These are phyloP conservation scores for Symbiodinium pilosum DNA, from an alignment of 73 alveolate genomes.

Conservation along the genomic window DNA sequence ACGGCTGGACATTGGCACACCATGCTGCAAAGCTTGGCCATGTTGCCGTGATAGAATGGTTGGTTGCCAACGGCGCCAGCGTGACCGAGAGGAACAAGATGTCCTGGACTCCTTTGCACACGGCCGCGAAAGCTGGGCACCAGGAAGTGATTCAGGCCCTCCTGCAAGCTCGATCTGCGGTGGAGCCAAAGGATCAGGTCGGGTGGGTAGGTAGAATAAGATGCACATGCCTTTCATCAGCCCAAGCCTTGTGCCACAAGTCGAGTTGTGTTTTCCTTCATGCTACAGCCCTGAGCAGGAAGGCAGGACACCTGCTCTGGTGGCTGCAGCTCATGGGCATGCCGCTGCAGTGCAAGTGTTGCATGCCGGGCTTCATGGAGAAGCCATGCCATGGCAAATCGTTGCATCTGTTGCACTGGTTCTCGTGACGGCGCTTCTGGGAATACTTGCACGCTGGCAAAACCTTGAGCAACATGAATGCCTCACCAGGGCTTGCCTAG, in stretches of 20 bases:
- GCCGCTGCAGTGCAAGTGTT: not conserved
- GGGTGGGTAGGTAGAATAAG: too few species aligned
- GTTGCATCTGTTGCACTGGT: not conserved
- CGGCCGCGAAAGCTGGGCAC: slow-evolving; percentile 5
- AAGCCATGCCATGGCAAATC: not conserved
- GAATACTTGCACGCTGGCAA: too few species aligned
- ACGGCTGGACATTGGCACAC: slow-evolving; percentile 11
- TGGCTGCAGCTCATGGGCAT: slow-evolving; percentile 11
- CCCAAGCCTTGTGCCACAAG: too few species aligned
- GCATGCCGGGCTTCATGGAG: not conserved
- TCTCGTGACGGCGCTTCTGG: not conserved
- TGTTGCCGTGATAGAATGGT: not conserved
- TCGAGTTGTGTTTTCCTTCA: not conserved
- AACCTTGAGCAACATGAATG: too few species aligned
- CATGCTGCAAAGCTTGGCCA: slow-evolving; percentile 31
- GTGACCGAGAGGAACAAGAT: not conserved
- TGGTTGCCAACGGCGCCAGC: not conserved
- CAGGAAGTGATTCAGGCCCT: not conserved
- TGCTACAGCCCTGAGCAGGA: not conserved
- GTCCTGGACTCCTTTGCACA: not conserved
- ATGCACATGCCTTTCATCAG: too few species aligned
- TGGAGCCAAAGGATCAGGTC: not conserved
- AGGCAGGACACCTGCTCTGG: not conserved
- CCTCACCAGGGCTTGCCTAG: too few species aligned
- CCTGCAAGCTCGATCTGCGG: not conserved